phyloP scores from a whole-genome alignment of 495 filamentous ascomycete genomes.

The Penicillium herquei region DNA sequence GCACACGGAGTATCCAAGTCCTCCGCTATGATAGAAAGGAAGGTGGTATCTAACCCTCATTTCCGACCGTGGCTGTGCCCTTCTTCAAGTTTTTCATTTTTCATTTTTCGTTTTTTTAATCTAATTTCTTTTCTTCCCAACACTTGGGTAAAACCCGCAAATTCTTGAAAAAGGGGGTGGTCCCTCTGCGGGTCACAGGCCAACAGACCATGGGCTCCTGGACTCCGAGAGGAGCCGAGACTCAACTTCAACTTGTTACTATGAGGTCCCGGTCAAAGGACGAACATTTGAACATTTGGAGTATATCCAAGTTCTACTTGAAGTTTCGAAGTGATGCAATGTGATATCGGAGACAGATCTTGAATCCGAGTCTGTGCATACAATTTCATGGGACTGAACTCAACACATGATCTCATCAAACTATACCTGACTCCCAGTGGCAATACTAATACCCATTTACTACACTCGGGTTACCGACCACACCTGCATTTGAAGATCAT shows the following conservation, averaged over 20 bases:
- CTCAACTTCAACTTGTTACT: neutral
- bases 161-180: neutral
- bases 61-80: slow-evolving; percentile 9
- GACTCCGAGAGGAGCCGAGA: too few species aligned
- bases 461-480: too few species aligned
- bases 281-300: neutral
- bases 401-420: too few species aligned
- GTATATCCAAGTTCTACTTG: too few species aligned
- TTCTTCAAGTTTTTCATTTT: neutral
- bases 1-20: too few species aligned
- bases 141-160: neutral
- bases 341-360: too few species aligned
- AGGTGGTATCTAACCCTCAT: slow-evolving; percentile 19
- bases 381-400: too few species aligned
- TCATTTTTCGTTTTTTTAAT: neutral
- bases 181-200: neutral
- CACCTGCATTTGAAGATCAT: too few species aligned
- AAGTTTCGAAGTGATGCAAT: too few species aligned
- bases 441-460: neutral
- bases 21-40: slow-evolving; percentile 9
- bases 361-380: too few species aligned
- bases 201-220: too few species aligned
- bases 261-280: neutral
- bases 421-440: neutral
- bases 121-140: neutral